These are phyloP conservation scores for Diaporthe citri DNA, from an alignment of 2,329 filamentous ascomycete genomes.

Conservation along the genomic window DNA sequence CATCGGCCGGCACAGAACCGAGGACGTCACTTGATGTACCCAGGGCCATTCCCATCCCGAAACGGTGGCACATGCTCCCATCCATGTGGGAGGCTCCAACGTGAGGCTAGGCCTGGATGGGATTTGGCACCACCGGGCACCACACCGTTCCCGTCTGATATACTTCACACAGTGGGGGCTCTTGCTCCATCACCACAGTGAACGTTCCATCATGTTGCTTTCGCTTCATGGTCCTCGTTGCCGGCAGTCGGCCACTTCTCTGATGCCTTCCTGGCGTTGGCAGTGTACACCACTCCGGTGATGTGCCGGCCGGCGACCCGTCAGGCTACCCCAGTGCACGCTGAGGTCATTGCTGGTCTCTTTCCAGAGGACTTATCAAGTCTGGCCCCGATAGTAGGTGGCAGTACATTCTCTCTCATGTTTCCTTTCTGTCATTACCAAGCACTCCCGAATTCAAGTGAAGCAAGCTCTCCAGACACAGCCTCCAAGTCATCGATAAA, in stretches of 20 bases:
- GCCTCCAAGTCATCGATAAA: no score
- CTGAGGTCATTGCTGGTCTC: conserved; percentile 37
- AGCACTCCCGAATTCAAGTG: not conserved
- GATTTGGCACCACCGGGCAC: conserved; percentile 23
- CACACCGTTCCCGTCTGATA: conserved; percentile 36
- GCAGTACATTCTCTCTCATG: not conserved
- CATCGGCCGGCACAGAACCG: not conserved
- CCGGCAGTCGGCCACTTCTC: conserved; percentile 9
- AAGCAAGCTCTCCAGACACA: not conserved
- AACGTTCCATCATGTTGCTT: conserved; percentile 40
- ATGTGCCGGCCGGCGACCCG: conserved; percentile 30
- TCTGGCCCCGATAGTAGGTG: not conserved
- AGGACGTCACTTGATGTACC: conserved; percentile 2
- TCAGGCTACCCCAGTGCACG: conserved; percentile 16
- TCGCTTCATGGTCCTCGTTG: not conserved
- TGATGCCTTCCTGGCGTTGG: not conserved
- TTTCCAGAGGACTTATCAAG: conserved; percentile 33
- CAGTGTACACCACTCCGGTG: conserved; percentile 21
- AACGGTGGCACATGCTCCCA: conserved; percentile 12
- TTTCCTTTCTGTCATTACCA: not conserved
- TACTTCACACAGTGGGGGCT: conserved; percentile 36
- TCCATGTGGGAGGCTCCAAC: conserved; percentile 27
- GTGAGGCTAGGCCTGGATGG: conserved; percentile 17
- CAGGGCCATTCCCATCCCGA: conserved; percentile 2
- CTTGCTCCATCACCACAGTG: conserved; percentile 17